Evolutionary conservation across 139 green algal species (phyloP).

Genomic region (Chlamydomonas eustigma): DNA sequence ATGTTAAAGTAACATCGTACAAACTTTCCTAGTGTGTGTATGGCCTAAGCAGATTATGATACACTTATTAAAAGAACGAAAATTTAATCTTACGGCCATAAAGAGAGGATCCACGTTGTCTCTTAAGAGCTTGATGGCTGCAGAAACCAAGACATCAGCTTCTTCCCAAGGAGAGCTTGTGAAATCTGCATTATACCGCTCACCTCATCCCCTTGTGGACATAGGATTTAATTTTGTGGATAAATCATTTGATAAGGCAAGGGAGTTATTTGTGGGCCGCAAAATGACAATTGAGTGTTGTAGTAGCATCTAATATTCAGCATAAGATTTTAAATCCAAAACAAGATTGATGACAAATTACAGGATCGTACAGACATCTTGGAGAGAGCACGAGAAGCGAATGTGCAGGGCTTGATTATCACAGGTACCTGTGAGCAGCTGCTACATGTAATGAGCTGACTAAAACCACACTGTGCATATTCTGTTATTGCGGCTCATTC

Average conservation of each 20-base stretch:
- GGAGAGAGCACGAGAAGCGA: conserved; percentile 31
- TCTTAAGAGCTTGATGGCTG: too few relatives aligned
- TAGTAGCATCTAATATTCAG: too few relatives aligned
- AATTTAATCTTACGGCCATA: too few relatives aligned
- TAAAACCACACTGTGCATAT: neutral
- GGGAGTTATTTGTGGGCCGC: neutral
- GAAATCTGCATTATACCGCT: conserved; percentile 12
- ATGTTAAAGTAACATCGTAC: too few relatives aligned
- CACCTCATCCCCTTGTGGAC: conserved; percentile 42
- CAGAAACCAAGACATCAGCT: too few relatives aligned
- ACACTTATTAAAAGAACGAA: too few relatives aligned
- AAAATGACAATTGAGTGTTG: too few relatives aligned
- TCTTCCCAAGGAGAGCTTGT: neutral
- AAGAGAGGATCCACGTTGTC: too few relatives aligned
- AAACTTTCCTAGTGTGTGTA: too few relatives aligned
- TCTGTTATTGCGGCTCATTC: neutral
- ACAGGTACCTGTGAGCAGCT: conserved; percentile 42
- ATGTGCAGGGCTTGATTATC: conserved; percentile 47
- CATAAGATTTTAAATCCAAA: neutral
- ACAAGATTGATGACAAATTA: neutral
- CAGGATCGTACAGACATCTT: conserved; percentile 58
- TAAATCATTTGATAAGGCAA: conserved; percentile 48
- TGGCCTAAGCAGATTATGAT: too few relatives aligned
- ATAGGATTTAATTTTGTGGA: conserved; percentile 65
- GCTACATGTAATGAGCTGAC: too few relatives aligned